These are phyloP conservation scores for Pythium oligandrum DNA, from an alignment of 352 stramenopile genomes.

Conservation along the genomic window DNA sequence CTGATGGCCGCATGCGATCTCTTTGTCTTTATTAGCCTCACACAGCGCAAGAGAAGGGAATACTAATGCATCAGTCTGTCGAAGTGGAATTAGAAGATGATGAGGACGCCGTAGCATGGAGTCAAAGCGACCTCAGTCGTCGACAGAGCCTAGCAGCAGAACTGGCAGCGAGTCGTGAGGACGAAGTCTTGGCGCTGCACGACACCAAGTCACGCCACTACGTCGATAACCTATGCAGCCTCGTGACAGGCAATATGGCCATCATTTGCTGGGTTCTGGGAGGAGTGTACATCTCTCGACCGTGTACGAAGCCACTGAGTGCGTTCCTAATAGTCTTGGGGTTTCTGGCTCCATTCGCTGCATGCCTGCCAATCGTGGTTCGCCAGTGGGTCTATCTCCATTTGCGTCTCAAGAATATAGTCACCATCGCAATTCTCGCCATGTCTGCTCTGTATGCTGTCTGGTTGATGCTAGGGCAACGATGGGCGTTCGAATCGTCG, in stretches of 20 bases:
- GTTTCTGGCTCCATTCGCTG: slow-evolving; percentile 25
- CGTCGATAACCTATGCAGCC: slow-evolving; percentile 32
- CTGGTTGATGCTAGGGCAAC: slow-evolving; percentile 29
- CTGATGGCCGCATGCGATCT: too few relatives aligned
- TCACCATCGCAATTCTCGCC: slow-evolving; percentile 12
- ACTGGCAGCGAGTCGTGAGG: slow-evolving; percentile 13
- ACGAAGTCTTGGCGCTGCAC: slow-evolving; percentile 20
- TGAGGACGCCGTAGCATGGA: too few relatives aligned
- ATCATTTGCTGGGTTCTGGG: slow-evolving; percentile 27
- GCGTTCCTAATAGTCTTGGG: slow-evolving; percentile 26
- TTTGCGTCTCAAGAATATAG: slow-evolving; percentile 20
- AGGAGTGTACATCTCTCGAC: slow-evolving; percentile 15
- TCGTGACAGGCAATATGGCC: slow-evolving; percentile 31
- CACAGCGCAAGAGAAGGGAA: too few relatives aligned
- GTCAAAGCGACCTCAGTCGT: neutral
- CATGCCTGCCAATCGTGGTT: slow-evolving; percentile 25
- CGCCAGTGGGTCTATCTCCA: slow-evolving; percentile 42
- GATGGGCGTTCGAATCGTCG: slow-evolving; percentile 32
- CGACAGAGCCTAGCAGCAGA: slow-evolving; percentile 8
- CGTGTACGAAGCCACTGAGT: slow-evolving; percentile 27
- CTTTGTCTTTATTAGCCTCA: too few relatives aligned
- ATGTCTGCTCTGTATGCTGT: slow-evolving; percentile 18
- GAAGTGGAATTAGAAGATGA: too few relatives aligned
- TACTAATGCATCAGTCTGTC: too few relatives aligned
- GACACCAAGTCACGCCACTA: slow-evolving; percentile 19